These are phyloP conservation scores for Thielaviopsis populi DNA, from an alignment of 2,329 filamentous ascomycete species.

Conservation along the genomic window DNA sequence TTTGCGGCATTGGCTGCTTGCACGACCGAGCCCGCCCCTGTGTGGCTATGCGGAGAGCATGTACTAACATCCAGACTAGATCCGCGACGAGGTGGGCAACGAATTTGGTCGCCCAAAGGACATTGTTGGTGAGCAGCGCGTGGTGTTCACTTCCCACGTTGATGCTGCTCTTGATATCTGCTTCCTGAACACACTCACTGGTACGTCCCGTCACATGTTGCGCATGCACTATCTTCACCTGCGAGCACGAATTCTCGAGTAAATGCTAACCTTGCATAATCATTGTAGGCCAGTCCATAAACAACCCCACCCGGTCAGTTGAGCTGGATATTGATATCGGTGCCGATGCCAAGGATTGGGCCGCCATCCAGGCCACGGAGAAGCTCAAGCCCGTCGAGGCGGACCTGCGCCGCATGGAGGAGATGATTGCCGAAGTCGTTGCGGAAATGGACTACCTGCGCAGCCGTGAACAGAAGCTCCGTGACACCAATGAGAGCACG, in stretches of 20 bases:
- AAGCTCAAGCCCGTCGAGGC: slow-evolving; percentile 96
- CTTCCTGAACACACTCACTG: slow-evolving; percentile 70
- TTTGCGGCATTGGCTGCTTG: background rate
- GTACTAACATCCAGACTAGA: slow-evolving; percentile 37
- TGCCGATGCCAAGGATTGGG: slow-evolving; percentile 96
- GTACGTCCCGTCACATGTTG: slow-evolving; percentile 32
- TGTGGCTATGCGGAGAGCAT: background rate
- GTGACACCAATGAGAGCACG: slow-evolving; percentile 98
- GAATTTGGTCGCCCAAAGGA: slow-evolving; percentile 89
- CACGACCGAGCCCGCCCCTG: background rate
- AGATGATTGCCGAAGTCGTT: slow-evolving; percentile 78
- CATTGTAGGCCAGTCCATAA: slow-evolving; percentile 22
- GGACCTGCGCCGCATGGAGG: slow-evolving; percentile 82
- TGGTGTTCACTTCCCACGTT: slow-evolving; percentile 82
- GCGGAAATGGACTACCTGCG: slow-evolving; percentile 93
- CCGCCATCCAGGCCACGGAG: slow-evolving; percentile 85
- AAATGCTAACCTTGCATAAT: background rate
- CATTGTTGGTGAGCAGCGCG: slow-evolving; percentile 78
- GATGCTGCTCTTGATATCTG: slow-evolving; percentile 94
- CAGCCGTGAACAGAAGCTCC: slow-evolving; percentile 75
- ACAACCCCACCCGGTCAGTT: slow-evolving; percentile 50
- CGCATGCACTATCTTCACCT: background rate
- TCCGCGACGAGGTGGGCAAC: slow-evolving; percentile 88
- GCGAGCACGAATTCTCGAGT: background rate
- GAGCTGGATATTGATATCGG: slow-evolving; percentile 94